Evolutionary conservation across 139 green algal genomes (phyloP).

Genomic region (Tetradesmus lagerheimii): DNA sequence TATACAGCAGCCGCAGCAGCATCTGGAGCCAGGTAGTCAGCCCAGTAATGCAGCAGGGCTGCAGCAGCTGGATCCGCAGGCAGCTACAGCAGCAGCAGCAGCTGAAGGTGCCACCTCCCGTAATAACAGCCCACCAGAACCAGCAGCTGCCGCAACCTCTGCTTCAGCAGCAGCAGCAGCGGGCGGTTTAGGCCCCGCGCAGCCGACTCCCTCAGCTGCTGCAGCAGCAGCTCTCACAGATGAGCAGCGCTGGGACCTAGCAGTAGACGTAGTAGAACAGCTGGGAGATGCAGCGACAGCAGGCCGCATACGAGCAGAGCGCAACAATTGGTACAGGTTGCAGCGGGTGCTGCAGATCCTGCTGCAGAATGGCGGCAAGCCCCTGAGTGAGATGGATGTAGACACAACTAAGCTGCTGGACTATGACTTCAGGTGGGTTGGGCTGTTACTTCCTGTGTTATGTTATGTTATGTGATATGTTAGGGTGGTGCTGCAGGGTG

Average conservation of each 20-base stretch:
- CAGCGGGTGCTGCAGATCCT: conserved; percentile 83
- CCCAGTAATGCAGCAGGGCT: neutral
- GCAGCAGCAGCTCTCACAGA: neutral
- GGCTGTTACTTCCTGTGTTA: no score
- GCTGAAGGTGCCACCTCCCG: neutral
- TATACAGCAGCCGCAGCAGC: conserved; percentile 29
- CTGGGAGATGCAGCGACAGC: conserved; percentile 37
- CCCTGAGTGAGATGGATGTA: conserved; percentile 51
- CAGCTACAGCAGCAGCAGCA: neutral
- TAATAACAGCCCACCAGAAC: neutral
- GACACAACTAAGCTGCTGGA: conserved; percentile 55
- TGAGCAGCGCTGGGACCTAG: conserved; percentile 33
- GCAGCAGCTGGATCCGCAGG: neutral
- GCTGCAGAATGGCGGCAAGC: conserved; percentile 62
- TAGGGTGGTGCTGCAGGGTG: no score
- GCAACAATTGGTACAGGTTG: conserved; percentile 96
- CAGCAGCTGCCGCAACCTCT: neutral
- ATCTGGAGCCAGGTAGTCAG: neutral
- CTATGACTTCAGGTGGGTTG: conserved; percentile 70
- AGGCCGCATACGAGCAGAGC: conserved; percentile 63
- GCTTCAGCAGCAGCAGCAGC: neutral
- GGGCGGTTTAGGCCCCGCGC: neutral
- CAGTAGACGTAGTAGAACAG: conserved; percentile 6
- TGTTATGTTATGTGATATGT: no score
- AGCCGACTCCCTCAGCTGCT: neutral